Evolutionary conservation across 768 basidiomycete genomes (phyloP).

Genomic region (Lactifluus hygrophoroides): DNA sequence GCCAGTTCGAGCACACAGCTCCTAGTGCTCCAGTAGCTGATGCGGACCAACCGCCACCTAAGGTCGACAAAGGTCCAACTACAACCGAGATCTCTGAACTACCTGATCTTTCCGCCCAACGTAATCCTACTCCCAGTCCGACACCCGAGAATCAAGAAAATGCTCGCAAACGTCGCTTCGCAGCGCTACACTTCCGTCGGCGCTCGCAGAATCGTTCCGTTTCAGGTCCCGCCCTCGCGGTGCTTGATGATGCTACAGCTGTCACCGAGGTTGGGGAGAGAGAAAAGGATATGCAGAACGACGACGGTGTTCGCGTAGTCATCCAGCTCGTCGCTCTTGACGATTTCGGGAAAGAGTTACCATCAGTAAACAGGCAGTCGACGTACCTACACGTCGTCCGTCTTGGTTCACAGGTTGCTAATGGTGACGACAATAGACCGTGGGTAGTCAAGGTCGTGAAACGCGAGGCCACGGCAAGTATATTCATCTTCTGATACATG

Average conservation of each 20-base stretch:
- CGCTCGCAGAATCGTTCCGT: constrained; percentile 38
- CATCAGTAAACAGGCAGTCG: constrained; percentile 72
- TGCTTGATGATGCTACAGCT: constrained; percentile 60
- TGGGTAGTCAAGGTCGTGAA: constrained; percentile 94
- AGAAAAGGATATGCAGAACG: constrained; percentile 37
- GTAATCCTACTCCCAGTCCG: constrained; percentile 20
- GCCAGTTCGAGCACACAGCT: constrained; percentile 47
- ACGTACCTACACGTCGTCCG: constrained; percentile 84
- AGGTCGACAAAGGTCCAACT: background rate
- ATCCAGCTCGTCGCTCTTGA: constrained; percentile 81
- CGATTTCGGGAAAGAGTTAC: constrained; percentile 57
- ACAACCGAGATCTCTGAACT: constrained; percentile 2
- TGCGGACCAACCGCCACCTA: background rate
- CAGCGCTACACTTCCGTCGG: constrained; percentile 60
- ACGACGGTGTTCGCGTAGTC: constrained; percentile 63
- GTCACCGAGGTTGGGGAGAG: constrained; percentile 31
- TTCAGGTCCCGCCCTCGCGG: constrained; percentile 71
- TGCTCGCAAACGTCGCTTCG: constrained; percentile 44
- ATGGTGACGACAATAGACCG: constrained; percentile 47
- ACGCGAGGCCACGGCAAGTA: constrained; percentile 71
- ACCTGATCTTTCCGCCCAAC: background rate
- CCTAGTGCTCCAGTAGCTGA: background rate
- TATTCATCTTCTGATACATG: background rate
- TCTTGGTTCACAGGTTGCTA: constrained; percentile 37
- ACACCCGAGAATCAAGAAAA: constrained; percentile 23